Evolutionary conservation across 306 rosid species (phyloP).

Genomic region (Mimosa pudica): DNA sequence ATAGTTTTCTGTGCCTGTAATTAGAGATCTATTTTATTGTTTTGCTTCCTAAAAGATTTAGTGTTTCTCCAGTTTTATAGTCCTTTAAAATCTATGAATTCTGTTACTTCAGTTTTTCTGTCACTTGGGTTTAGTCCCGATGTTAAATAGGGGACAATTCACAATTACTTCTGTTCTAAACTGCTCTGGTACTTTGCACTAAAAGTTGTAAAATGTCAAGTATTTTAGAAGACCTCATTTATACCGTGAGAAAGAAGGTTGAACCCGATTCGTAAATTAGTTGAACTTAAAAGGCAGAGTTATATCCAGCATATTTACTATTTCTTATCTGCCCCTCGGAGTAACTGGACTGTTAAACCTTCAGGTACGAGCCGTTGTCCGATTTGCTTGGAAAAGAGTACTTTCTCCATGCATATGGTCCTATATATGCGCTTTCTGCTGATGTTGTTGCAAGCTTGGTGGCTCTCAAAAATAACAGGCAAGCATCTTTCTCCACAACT

Average conservation of each 20-base stretch:
- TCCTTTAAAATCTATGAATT: neutral
- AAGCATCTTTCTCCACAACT: conserved; percentile 36
- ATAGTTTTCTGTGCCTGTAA: neutral
- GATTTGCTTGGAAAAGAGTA: conserved; percentile 92
- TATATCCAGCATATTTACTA: conserved; percentile 5
- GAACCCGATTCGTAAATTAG: conserved; percentile 4
- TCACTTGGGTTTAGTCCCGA: neutral
- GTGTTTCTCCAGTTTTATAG: neutral
- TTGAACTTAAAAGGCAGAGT: neutral
- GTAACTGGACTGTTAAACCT: conserved; percentile 19
- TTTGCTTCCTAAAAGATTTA: neutral
- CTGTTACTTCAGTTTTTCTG: neutral
- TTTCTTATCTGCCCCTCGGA: conserved; percentile 6
- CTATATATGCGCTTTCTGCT: conserved; percentile 89
- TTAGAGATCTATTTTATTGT: neutral
- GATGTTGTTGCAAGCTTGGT: conserved; percentile 96
- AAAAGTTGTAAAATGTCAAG: conserved; percentile 12
- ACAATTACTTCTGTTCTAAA: neutral
- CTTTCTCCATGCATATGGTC: conserved; percentile 98
- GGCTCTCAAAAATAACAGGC: conserved; percentile 83
- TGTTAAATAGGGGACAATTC: neutral
- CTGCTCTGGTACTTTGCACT: neutral
- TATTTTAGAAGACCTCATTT: neutral
- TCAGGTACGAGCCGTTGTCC: conserved; percentile 87
- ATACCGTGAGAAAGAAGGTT: neutral